Base-by-base conservation (phyloP, 176 grass and related monocot species). In the Ampelocalamus luodianensis region DNA sequence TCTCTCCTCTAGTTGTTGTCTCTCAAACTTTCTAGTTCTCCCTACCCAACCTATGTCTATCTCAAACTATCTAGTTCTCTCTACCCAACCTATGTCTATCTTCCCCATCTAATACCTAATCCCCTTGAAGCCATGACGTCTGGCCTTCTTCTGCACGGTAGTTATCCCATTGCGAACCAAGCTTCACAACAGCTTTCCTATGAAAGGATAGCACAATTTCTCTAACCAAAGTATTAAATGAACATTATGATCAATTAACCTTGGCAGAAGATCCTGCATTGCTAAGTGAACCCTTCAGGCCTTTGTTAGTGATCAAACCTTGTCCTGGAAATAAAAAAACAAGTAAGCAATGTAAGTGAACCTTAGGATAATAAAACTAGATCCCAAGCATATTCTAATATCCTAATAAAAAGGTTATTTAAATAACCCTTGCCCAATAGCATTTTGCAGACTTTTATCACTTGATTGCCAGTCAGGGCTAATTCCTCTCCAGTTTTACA, bases 261-360 rank as follows among this genome's bases (percentile, higher is more conserved):
- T 97, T 97, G 39, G 95, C 90, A 88, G 95, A 93, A 77, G 87
- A 86, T 67, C 92, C 95, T 36, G 95, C 95, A 64, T 82, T 90
- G 73, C 37, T 84, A 55, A 94, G 88, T 24, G 92, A 97, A 53
- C 85, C 95, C 79, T 68, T 93, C 51, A 88, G 84, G 20, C 95
- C 95, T 86, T 91, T 92, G 54, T 91, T 94, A 59, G 64, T 86
- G 68, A 97, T 82, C 82, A 97, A 80, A 44, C 95, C 92, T 90
- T 89, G 89, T 51, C 92, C 95, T 97, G 89, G 9, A 83, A 81
- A 83, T 1, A 83, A 38, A 16, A 76, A 66, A 74, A 5, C 17
- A 76, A 74, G 82, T n/a, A 53, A 79, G 3, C 1, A 87, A 34
- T 54, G 43, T 59, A 69, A 49, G 36, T 85, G 24, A 46, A 86